Base-by-base conservation (phyloP, 345 rosid genomes). In the Citrus hindsii region DNA sequence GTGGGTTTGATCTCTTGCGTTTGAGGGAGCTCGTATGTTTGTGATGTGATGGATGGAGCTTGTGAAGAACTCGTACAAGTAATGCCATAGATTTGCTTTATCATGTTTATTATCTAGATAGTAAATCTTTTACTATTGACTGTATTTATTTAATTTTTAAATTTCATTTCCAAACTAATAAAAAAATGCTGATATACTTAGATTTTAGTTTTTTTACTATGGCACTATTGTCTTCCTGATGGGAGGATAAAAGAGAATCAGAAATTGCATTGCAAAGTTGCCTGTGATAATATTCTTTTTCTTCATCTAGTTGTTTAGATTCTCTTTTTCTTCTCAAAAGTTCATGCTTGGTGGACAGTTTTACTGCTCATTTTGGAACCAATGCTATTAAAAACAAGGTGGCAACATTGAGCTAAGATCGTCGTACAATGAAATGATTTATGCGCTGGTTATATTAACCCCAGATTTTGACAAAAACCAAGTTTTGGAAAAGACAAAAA, bases 41-140 rank as follows among this genome's bases (percentile, higher is more conserved):
- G 98, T 80, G 99, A 97, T 82, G 99, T 97, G 76, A 97, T 86
- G 99, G 99, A 72, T 97, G 99, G 99, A 97, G 99, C 88, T 97
- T 82, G 99, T 97, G 85, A 97, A 97, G 89, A 97, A 97, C 86
- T 97, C 99, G 33, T 85, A 97, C 81, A 94, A 97, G 98, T 96
- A 86, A 90, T 87, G 78, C 82, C 22, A 27, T 76, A 21, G 42
- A 25, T 63, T 72, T 28, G 30, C 42, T 60, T 27, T 61, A 18
- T 21, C 63, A 53, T 73, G 21, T 58, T 24, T n/a, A 63, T 64
- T 62, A 40, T 42, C 27, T 32, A 37, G 9, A 21, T 62, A 4
- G 67, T 60, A 24, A 1, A 63, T 67, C 12, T 70, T 58, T 42
- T 38, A 25, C 16, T 69, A 16, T 69, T 48, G 35, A 46, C 59